Conservation (phyloP, 345 rosid genomes). For the Boechera stricta region DNA sequence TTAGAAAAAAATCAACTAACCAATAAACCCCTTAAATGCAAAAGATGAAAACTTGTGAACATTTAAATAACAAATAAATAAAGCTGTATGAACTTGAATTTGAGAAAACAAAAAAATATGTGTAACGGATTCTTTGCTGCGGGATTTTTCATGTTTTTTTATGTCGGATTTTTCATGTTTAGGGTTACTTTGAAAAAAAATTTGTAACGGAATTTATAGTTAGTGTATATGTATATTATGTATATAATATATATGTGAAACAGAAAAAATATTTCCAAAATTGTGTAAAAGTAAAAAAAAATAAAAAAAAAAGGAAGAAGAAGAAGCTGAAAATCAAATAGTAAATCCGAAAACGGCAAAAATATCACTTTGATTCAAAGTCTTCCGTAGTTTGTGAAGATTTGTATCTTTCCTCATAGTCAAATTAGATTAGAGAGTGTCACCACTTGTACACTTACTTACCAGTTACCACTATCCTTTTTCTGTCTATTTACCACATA, state of each 20-base stretch:
- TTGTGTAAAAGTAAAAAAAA: background rate
- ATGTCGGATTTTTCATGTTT: slow-evolving; percentile 34
- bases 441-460: background rate
- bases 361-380: background rate
- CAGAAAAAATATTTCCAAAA: background rate
- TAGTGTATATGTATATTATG: background rate
- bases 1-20: background rate
- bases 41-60: background rate
- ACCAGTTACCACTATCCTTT: background rate
- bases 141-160: slow-evolving; percentile 28
- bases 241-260: background rate
- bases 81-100: slow-evolving; percentile 20
- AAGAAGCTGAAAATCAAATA: background rate
- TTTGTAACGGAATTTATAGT: slow-evolving; percentile 33
- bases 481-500: background rate
- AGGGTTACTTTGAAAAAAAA: slow-evolving; percentile 12
- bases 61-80: background rate
- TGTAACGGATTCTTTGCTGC: slow-evolving; percentile 31
- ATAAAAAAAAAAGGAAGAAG: background rate
- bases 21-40: background rate
- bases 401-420: background rate
- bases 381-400: background rate
- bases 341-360: background rate
- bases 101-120: background rate
- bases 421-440: background rate